These are phyloP conservation scores for Hyaloscypha hepaticicola DNA, from an alignment of 495 filamentous ascomycete genomes.

Conservation along the genomic window DNA sequence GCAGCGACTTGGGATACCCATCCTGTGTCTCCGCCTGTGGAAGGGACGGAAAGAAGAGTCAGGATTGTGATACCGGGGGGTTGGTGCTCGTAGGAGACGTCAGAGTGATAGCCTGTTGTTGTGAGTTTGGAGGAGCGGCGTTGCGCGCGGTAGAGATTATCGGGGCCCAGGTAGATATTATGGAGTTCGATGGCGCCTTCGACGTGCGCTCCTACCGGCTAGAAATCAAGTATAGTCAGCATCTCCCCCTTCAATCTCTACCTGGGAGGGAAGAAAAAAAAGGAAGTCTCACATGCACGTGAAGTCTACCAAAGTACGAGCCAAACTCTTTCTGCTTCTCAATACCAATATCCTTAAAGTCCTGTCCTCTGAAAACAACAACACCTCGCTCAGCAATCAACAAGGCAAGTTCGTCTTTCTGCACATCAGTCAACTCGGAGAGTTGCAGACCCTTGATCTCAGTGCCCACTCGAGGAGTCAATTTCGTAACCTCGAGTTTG, in stretches of 20 bases:
- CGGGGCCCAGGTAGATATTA: slow-evolving; percentile 49
- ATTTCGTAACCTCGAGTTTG: slow-evolving; percentile 40
- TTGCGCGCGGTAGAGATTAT: slow-evolving; percentile 44
- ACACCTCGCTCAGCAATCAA: slow-evolving; percentile 45
- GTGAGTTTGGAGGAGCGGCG: slow-evolving; percentile 49
- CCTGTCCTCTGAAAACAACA: slow-evolving; percentile 47
- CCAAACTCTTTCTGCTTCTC: slow-evolving; percentile 55
- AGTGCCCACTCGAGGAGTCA: slow-evolving; percentile 45
- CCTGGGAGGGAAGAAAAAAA: too few species aligned
- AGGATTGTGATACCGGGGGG: slow-evolving; percentile 67
- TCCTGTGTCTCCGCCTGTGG: slow-evolving; percentile 61
- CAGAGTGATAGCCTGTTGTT: slow-evolving; percentile 59
- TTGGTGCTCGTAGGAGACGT: slow-evolving; percentile 64
- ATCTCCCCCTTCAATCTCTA: too few species aligned
- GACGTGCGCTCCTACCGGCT: slow-evolving; percentile 47
- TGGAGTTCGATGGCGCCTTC: slow-evolving; percentile 44
- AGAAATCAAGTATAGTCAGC: neutral
- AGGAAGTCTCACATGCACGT: slow-evolving; percentile 54
- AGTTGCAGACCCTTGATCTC: slow-evolving; percentile 45
- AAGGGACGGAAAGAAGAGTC: slow-evolving; percentile 59
- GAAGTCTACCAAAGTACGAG: slow-evolving; percentile 61
- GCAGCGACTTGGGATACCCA: slow-evolving; percentile 60
- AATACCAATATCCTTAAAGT: slow-evolving; percentile 55
- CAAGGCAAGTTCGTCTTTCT: slow-evolving; percentile 45
- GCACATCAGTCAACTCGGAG: slow-evolving; percentile 36